Conservation (phyloP, 306 rosid species). For the Vachellia collinsii region DNA sequence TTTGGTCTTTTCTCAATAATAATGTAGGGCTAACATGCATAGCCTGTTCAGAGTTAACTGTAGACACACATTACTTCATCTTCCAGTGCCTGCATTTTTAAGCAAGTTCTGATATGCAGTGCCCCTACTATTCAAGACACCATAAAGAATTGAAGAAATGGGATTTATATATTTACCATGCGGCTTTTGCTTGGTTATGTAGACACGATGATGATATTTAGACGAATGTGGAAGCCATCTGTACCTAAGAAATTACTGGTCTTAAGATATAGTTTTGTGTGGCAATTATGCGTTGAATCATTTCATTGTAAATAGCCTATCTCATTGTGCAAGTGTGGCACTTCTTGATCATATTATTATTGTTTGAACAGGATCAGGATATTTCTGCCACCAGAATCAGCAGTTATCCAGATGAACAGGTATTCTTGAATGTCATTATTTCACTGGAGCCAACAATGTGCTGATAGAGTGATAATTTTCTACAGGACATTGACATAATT, state of each 20-base stretch:
- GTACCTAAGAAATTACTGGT: background rate
- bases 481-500: constrained; percentile 84
- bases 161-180: background rate
- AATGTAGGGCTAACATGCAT: background rate
- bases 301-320: background rate
- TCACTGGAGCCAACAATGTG: constrained; percentile 24
- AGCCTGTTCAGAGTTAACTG: background rate
- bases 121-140: background rate
- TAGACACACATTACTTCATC: background rate
- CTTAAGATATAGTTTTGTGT: constrained; percentile 1
- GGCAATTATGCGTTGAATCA: background rate
- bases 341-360: constrained; percentile 33
- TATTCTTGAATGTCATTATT: constrained; percentile 37
- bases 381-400: constrained; percentile 45
- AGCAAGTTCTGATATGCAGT: background rate
- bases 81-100: background rate
- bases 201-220: background rate
- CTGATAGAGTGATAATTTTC: constrained; percentile 43
- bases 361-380: constrained; percentile 53
- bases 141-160: background rate
- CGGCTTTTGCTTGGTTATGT: background rate
- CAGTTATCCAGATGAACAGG: constrained; percentile 66
- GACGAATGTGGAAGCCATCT: constrained; percentile 12
- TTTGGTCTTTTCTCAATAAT: constrained; percentile 2
- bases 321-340: constrained; percentile 19